Evolutionary conservation across 2,329 filamentous ascomycete species (phyloP).

Genomic region (Coleophoma crateriformis): DNA sequence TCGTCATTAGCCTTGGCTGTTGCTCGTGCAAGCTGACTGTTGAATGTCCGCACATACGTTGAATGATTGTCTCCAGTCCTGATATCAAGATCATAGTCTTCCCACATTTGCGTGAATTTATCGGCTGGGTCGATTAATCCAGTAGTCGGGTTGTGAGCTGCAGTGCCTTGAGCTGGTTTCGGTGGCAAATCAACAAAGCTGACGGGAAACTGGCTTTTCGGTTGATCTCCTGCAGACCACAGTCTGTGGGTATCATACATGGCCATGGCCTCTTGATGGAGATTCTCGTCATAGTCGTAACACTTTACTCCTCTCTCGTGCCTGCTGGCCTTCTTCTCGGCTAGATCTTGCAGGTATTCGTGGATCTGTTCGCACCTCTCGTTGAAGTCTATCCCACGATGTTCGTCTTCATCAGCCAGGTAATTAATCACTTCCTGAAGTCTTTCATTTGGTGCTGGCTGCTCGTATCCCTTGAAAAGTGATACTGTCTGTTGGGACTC

Average conservation of each 20-base stretch:
- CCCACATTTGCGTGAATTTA: slow-evolving; percentile 8
- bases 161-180: slow-evolving; percentile 9
- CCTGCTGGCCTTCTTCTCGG: too few relatives aligned
- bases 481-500: background rate
- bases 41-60: too few relatives aligned
- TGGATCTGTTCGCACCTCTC: slow-evolving; percentile 26
- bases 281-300: slow-evolving; percentile 4
- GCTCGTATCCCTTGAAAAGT: slow-evolving; percentile 18
- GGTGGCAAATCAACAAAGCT: background rate
- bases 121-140: too few relatives aligned
- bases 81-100: slow-evolving; percentile 18
- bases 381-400: slow-evolving; percentile 35
- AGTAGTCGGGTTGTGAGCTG: too few relatives aligned
- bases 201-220: background rate
- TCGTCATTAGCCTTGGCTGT: too few relatives aligned
- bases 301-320: slow-evolving; percentile 11
- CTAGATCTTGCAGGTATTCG: slow-evolving; percentile 8
- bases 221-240: slow-evolving; percentile 8
- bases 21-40: too few relatives aligned
- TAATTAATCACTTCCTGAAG: slow-evolving; percentile 35
- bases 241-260: slow-evolving; percentile 17
- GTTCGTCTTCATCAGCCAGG: slow-evolving; percentile 41
- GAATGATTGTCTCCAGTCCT: slow-evolving; percentile 1
- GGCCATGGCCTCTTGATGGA: slow-evolving; percentile 11
- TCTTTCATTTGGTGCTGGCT: slow-evolving; percentile 27